Evolutionary conservation across 208 protist genomes (phyloP), one percentile per base, ranked within the genome.

Genomic region (Jaenimonas drosophilae): DNA sequence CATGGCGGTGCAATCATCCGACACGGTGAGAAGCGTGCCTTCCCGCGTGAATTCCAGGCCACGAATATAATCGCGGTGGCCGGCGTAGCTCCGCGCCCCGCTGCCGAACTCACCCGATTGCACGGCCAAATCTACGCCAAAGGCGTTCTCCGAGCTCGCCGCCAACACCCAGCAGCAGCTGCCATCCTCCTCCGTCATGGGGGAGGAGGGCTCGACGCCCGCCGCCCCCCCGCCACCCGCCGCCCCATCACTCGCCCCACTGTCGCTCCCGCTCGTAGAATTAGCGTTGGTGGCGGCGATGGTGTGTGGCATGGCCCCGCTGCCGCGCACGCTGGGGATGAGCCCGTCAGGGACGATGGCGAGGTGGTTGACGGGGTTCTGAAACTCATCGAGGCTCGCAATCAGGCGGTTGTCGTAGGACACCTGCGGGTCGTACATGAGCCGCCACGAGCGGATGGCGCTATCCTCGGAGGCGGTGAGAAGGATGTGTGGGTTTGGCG

Each of bases 281-380:
- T 34, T 14, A 34, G 30, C 30, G 7, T 34, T 34, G 30, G 30
- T 34, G 30, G n/a, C 32, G n/a, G 7, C 39, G 21, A 27, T 7
- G 16, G 21, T 56, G 42, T 14, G 36, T 6, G 23, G 23, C n/a
- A 28, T 32, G 9, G 38, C 12, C 17, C 7, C 11, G 7, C 11
- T n/a, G 4, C 2, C 32, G 1, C 26, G 39, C 24, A 39, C 14
- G 39, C 36, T 24, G 9, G 25, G 47, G 46, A 64, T 69, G 27
- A 55, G 40, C 4, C 39, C 65, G 0, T 34, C 17, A 5, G 71
- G 77, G 23, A 73, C 60, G 16, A 87, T 33, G 7, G 68, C 76
- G 37, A 92, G 60, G 37, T 92, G 78, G 49, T 88, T 88, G 12
- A 92, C 76, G 2, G 84, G 72, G 45, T 81, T 84, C 33, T 79